phyloP scores from a whole-genome alignment of 345 rosid genomes.

The Corchorus olitorius region DNA sequence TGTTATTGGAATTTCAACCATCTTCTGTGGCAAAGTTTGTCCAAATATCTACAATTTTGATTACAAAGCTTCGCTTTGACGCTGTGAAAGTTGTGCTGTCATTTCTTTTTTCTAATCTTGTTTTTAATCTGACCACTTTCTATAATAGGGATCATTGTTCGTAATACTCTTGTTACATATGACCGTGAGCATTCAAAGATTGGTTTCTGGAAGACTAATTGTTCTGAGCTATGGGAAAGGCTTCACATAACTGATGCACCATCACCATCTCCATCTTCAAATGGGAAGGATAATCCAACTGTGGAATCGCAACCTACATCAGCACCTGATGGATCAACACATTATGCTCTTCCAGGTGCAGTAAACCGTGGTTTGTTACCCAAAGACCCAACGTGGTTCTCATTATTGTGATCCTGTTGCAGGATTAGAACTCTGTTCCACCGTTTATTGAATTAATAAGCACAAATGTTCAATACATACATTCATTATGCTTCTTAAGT shows the following conservation, averaged over 20 bases:
- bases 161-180: conserved; percentile 87
- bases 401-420: not conserved
- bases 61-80: not conserved
- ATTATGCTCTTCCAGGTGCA: conserved; percentile 46
- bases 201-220: conserved; percentile 98
- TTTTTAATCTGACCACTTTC: conserved; percentile 12
- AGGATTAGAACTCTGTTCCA: not conserved
- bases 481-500: not conserved
- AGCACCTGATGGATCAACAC: conserved; percentile 39
- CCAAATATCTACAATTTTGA: not conserved
- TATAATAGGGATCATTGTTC: conserved; percentile 70
- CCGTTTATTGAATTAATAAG: not conserved
- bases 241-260: conserved; percentile 53
- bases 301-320: conserved; percentile 36
- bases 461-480: not conserved
- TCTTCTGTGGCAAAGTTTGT: not conserved
- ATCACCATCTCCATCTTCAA: conserved; percentile 43
- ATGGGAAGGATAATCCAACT: conserved; percentile 33
- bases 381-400: not conserved
- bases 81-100: conserved; percentile 2
- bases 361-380: conserved; percentile 12
- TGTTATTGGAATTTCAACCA: not conserved
- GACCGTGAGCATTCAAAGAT: conserved; percentile 80
- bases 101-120: not conserved
- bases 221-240: conserved; percentile 86